Percentiles rank a stretch among this genome's conserved stretches.
Conservation (phyloP, 371 early-diverging fungal species). For the Saksenaea vasiformis region DNA sequence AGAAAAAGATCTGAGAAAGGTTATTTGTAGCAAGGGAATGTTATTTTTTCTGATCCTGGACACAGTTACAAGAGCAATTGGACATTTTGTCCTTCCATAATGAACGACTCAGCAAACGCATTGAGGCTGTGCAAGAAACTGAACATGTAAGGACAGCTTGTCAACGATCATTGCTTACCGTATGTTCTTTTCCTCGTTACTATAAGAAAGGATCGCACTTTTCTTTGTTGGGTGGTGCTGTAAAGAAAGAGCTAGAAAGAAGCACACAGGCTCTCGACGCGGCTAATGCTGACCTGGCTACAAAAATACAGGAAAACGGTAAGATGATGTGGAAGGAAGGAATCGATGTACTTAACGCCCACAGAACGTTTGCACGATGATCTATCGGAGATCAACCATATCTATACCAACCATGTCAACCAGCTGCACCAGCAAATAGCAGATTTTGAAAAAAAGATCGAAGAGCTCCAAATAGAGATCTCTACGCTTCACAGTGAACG, state of each 20-base stretch:
- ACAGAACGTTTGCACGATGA: conserved; percentile 54
- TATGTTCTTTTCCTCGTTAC: background rate
- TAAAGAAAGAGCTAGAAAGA: conserved; percentile 64
- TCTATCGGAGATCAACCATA: conserved; percentile 51
- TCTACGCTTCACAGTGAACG: conserved; percentile 30
- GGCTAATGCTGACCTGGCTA: conserved; percentile 50
- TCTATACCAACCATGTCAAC: conserved; percentile 57
- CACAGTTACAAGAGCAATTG: conserved; percentile 57
- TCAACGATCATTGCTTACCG: background rate
- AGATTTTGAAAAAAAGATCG: conserved; percentile 54
- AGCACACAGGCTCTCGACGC: conserved; percentile 57
- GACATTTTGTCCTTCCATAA: conserved; percentile 68
- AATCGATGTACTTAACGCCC: conserved; percentile 1
- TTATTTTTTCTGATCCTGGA: background rate
- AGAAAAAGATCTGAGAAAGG: conserved; percentile 69
- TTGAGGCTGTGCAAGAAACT: conserved; percentile 59
- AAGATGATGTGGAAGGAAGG: conserved; percentile 8
- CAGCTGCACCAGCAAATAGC: conserved; percentile 53
- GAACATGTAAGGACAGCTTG: conserved; percentile 36
- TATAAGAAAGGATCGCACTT: conserved; percentile 49
- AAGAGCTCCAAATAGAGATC: conserved; percentile 52
- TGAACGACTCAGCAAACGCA: conserved; percentile 66
- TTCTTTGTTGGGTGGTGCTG: conserved; percentile 56
- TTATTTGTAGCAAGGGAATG: conserved; percentile 10
- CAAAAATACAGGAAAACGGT: conserved; percentile 70